Percentiles rank a stretch among this genome's conserved stretches.
These are phyloP conservation scores for Polygonum maritimum DNA, from an alignment of 148 eudicot species.

Conservation along the genomic window DNA sequence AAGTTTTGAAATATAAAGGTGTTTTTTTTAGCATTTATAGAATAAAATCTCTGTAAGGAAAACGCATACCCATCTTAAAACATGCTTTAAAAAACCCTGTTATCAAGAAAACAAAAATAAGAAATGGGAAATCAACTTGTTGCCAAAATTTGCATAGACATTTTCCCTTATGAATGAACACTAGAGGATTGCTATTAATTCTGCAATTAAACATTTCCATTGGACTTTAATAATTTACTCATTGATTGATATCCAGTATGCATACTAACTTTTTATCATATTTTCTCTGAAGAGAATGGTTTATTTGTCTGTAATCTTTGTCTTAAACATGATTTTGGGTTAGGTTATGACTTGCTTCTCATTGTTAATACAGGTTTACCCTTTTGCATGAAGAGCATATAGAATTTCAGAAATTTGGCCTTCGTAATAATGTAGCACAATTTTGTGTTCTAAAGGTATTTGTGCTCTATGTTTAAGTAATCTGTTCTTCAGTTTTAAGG, in stretches of 20 bases:
- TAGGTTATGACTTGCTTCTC: background rate
- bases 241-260: background rate
- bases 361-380: constrained; percentile 38
- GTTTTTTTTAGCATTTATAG: background rate
- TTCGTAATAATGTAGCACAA: constrained; percentile 84
- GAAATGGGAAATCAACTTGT: background rate
- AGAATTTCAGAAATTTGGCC: constrained; percentile 59
- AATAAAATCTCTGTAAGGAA: background rate
- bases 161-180: background rate
- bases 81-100: background rate
- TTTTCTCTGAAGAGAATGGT: background rate
- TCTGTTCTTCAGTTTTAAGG: background rate
- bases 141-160: background rate
- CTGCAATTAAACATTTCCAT: background rate
- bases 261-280: background rate
- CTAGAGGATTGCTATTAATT: background rate
- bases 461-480: background rate
- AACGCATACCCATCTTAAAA: background rate
- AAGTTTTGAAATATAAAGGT: background rate
- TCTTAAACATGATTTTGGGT: background rate
- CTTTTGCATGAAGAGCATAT: constrained; percentile 69
- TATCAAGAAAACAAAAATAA: background rate
- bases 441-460: constrained; percentile 81
- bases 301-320: background rate
- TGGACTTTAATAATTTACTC: background rate